These are phyloP conservation scores for Podila horticola DNA, from an alignment of 192 early-diverging fungal genomes.

Conservation along the genomic window DNA sequence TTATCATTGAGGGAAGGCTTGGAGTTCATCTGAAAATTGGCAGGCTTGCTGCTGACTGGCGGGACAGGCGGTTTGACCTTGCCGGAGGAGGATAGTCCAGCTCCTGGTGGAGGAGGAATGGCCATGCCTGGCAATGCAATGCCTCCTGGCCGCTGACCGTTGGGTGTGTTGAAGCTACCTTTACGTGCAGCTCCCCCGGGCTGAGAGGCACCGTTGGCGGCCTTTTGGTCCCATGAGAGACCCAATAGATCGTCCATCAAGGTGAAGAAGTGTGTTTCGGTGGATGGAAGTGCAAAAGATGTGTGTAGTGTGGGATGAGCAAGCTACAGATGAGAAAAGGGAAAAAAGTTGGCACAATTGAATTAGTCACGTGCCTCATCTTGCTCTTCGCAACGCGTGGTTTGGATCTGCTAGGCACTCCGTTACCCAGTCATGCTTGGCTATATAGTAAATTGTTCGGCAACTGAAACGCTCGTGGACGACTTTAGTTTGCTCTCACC, in stretches of 20 bases:
- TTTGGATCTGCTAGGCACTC: too few species aligned
- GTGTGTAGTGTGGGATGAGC: background rate
- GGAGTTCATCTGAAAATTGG: slow-evolving; percentile 2
- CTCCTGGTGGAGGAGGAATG: too few species aligned
- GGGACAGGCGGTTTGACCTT: slow-evolving; percentile 2
- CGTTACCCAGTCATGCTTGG: too few species aligned
- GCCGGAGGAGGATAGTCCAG: background rate
- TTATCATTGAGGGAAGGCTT: background rate
- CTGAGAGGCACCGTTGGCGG: background rate
- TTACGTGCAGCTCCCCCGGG: background rate
- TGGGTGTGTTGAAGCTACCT: slow-evolving; percentile 5
- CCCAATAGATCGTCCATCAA: slow-evolving; percentile 45
- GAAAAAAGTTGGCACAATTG: too few species aligned
- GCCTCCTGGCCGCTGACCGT: background rate
- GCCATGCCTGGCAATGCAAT: background rate
- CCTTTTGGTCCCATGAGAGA: slow-evolving; percentile 43
- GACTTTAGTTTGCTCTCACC: too few species aligned
- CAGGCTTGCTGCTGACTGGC: background rate
- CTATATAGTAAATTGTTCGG: too few species aligned
- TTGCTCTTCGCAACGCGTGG: too few species aligned
- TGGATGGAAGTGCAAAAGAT: background rate
- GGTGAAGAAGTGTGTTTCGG: background rate
- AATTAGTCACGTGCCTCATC: too few species aligned
- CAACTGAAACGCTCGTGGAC: too few species aligned
- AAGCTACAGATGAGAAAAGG: background rate